These are phyloP conservation scores for Cylindrotheca closterium DNA, from an alignment of 108 stramenopile genomes.

Conservation along the genomic window DNA sequence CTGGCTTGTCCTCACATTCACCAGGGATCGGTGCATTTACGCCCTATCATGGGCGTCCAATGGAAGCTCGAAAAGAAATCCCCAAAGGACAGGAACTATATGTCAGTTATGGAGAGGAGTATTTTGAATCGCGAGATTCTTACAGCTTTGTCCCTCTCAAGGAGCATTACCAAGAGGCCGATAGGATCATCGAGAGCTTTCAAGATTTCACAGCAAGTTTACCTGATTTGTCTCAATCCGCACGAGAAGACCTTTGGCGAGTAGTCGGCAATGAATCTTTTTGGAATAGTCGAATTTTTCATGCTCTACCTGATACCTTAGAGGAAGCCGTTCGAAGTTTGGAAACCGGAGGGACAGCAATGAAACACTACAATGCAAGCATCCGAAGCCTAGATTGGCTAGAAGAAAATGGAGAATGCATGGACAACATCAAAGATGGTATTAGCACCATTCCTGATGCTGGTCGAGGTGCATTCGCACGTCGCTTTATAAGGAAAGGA, in stretches of 20 bases:
- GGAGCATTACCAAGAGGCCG: slow-evolving; percentile 28
- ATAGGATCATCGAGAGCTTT: slow-evolving; percentile 25
- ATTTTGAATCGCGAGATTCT: slow-evolving; percentile 23
- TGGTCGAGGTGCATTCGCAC: slow-evolving; percentile 79
- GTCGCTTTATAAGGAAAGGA: slow-evolving; percentile 55
- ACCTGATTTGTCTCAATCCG: background rate
- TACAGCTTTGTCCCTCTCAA: slow-evolving; percentile 40
- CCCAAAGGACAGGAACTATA: slow-evolving; percentile 25
- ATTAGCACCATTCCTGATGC: slow-evolving; percentile 66
- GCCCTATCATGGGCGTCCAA: slow-evolving; percentile 21
- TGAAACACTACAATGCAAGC: slow-evolving; percentile 22
- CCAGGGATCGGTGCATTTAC: slow-evolving; percentile 30
- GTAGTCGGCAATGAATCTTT: background rate
- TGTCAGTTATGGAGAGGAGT: slow-evolving; percentile 29
- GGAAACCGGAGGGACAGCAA: slow-evolving; percentile 24
- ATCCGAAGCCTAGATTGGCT: slow-evolving; percentile 34
- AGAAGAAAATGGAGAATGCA: slow-evolving; percentile 53
- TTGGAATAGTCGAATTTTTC: slow-evolving; percentile 13
- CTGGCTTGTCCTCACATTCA: slow-evolving; percentile 30
- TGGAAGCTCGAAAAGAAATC: slow-evolving; percentile 18
- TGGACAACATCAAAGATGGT: slow-evolving; percentile 68
- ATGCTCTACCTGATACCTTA: slow-evolving; percentile 27
- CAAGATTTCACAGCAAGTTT: slow-evolving; percentile 1
- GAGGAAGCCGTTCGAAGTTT: slow-evolving; percentile 5
- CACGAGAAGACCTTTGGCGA: background rate